These are phyloP conservation scores for Globisporangium yorkense DNA, from an alignment of 352 stramenopile species.

Conservation along the genomic window DNA sequence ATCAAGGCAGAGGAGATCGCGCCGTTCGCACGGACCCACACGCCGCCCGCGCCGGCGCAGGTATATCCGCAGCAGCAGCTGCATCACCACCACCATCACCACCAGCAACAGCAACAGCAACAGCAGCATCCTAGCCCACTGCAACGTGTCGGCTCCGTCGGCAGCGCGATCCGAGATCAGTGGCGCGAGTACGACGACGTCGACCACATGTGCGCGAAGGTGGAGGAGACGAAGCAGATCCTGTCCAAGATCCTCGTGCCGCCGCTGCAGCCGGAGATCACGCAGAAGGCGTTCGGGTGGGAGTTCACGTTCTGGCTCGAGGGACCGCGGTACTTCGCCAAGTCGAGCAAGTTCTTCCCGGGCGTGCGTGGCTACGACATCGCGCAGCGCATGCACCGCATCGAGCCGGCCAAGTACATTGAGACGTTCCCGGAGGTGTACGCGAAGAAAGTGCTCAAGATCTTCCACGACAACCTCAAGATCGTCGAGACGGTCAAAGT, in stretches of 20 bases:
- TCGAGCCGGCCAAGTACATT: conserved; percentile 48
- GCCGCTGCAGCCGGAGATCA: conserved; percentile 24
- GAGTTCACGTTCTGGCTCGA: conserved; percentile 59
- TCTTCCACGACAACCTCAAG: conserved; percentile 42
- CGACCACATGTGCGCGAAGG: conserved; percentile 22
- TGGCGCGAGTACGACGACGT: conserved; percentile 23
- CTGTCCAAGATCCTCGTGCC: conserved; percentile 42
- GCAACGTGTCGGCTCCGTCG: neutral
- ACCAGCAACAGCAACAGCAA: neutral
- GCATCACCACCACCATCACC: neutral
- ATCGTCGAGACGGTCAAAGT: conserved; percentile 52
- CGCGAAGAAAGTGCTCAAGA: conserved; percentile 39
- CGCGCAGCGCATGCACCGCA: conserved; percentile 43
- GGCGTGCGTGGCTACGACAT: conserved; percentile 44
- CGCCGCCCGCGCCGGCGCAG: neutral
- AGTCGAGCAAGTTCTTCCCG: conserved; percentile 57
- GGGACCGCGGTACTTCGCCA: conserved; percentile 44
- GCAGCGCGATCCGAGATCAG: conserved; percentile 10
- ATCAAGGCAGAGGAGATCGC: conserved; percentile 26
- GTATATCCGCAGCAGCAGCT: neutral
- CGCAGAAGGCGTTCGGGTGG: conserved; percentile 53
- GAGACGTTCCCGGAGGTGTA: conserved; percentile 58
- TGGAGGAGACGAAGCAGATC: conserved; percentile 32
- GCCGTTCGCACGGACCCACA: conserved; percentile 5
- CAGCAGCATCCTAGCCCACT: neutral